phyloP scores from a whole-genome alignment of 2,329 filamentous ascomycete genomes.

The Paecilomyces sp. region DNA sequence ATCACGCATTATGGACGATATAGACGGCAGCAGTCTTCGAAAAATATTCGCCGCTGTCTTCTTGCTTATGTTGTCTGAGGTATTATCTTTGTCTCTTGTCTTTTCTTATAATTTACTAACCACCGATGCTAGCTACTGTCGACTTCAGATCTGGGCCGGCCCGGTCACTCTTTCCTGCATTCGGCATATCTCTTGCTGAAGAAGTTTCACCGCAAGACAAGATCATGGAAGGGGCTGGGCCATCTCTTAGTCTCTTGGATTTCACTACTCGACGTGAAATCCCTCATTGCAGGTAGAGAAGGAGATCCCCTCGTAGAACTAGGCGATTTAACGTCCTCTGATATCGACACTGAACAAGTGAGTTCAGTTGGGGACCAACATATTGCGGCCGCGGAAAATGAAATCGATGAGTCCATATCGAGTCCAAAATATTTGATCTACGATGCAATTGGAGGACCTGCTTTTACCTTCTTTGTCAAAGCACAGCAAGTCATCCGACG shows the following conservation, averaged over 20 bases:
- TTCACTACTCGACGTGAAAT: slow-evolving; percentile 26
- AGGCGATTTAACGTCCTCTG: slow-evolving; percentile 13
- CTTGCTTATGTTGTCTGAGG: slow-evolving; percentile 29
- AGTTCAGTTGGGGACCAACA: slow-evolving; percentile 2
- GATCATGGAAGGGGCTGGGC: slow-evolving; percentile 20
- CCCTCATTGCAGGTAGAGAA: slow-evolving; percentile 28
- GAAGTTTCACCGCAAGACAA: slow-evolving; percentile 18
- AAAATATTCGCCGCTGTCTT: slow-evolving; percentile 22
- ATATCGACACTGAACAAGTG: not conserved
- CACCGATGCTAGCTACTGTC: slow-evolving; percentile 16
- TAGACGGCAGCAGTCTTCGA: slow-evolving; percentile 16
- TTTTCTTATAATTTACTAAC: slow-evolving; percentile 2
- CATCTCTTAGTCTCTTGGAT: slow-evolving; percentile 25
- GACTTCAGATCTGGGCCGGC: slow-evolving; percentile 16
- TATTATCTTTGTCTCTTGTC: slow-evolving; percentile 7
- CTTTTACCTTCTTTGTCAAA: slow-evolving; percentile 25
- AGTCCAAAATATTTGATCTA: slow-evolving; percentile 24
- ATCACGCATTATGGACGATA: slow-evolving; percentile 17
- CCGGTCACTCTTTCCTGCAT: slow-evolving; percentile 22
- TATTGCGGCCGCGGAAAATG: slow-evolving; percentile 6
- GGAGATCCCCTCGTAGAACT: slow-evolving; percentile 24
- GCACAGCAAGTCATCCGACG: slow-evolving; percentile 27
- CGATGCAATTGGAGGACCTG: slow-evolving; percentile 22
- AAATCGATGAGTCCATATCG: slow-evolving; percentile 12
- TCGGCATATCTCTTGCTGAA: slow-evolving; percentile 23